Evolutionary conservation across 2,329 filamentous ascomycete species (phyloP).

Genomic region (Blastomyces percursus): DNA sequence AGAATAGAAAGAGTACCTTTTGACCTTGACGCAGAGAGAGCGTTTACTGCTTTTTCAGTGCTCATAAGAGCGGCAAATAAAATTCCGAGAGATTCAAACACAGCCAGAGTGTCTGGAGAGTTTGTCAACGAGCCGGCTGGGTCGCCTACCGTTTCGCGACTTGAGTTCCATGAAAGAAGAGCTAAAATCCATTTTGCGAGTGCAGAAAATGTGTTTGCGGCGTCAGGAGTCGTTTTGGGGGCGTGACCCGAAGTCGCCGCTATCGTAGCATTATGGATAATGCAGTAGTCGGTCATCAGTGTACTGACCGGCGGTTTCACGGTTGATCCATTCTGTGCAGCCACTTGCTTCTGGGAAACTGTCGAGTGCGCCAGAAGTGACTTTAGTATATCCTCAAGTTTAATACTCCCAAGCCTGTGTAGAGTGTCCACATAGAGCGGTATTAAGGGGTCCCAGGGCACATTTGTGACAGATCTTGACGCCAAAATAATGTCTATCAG

Average conservation of each 20-base stretch:
- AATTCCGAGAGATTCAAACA: constrained; percentile 35
- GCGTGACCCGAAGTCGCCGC: constrained; percentile 27
- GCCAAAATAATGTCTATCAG: constrained; percentile 29
- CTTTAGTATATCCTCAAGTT: constrained; percentile 25
- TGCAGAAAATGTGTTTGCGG: constrained; percentile 24
- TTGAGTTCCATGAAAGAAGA: constrained; percentile 27
- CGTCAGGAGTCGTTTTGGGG: constrained; percentile 23
- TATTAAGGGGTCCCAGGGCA: constrained; percentile 34
- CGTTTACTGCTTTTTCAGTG: constrained; percentile 27
- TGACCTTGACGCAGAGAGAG: constrained; percentile 25
- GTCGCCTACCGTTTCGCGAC: constrained; percentile 16
- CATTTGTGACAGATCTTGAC: constrained; percentile 22
- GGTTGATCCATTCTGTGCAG: constrained; percentile 9
- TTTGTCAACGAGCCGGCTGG: constrained; percentile 23
- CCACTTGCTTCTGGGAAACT: constrained; percentile 16
- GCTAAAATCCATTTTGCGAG: constrained; percentile 31
- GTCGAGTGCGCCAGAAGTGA: constrained; percentile 28
- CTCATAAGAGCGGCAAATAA: constrained; percentile 30
- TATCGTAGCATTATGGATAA: constrained; percentile 34
- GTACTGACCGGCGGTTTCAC: constrained; percentile 16
- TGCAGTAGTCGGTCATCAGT: constrained; percentile 33
- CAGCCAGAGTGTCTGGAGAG: constrained; percentile 29
- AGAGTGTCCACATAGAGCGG: constrained; percentile 32
- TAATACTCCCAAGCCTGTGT: constrained; percentile 25
- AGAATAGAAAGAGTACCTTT: constrained; percentile 22